Evolutionary conservation across 169 alveolate species (phyloP).

Genomic region (Cryptosporidium meleagridis): DNA sequence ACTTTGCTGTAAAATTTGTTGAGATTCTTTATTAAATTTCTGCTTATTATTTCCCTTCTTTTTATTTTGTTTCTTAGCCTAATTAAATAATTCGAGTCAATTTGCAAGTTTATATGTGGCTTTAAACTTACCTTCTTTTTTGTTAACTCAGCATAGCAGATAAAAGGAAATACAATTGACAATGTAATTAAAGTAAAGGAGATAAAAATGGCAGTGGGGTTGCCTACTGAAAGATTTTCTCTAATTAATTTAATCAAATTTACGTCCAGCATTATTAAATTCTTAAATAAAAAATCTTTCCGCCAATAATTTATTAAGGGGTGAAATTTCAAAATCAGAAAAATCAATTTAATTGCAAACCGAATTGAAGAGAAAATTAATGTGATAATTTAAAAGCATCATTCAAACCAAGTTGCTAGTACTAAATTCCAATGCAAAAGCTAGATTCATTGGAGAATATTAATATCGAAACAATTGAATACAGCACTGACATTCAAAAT

Average conservation of each 20-base stretch:
- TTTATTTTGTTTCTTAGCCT: slow-evolving; percentile 33
- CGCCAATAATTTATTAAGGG: slow-evolving; percentile 1
- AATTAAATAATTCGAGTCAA: background rate
- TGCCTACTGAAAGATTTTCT: slow-evolving; percentile 30
- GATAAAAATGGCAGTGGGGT: slow-evolving; percentile 73
- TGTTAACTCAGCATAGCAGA: slow-evolving; percentile 47
- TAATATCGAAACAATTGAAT: background rate
- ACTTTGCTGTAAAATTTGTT: background rate
- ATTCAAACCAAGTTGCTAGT: background rate
- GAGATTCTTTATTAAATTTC: background rate
- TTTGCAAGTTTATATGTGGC: background rate
- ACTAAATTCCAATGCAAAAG: background rate
- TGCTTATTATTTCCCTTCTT: slow-evolving; percentile 7
- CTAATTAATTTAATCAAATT: slow-evolving; percentile 9
- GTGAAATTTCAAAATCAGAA: background rate
- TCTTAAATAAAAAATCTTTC: background rate
- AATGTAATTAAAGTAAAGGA: slow-evolving; percentile 10
- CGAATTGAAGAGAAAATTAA: background rate
- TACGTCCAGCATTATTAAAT: background rate
- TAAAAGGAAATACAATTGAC: slow-evolving; percentile 26
- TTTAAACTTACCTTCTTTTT: slow-evolving; percentile 58
- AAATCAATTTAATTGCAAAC: background rate
- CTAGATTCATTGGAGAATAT: background rate
- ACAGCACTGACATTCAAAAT: background rate
- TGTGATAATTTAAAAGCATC: background rate